Conservation (phyloP, 495 filamentous ascomycete genomes). For the Aspergillus bridgeri region DNA sequence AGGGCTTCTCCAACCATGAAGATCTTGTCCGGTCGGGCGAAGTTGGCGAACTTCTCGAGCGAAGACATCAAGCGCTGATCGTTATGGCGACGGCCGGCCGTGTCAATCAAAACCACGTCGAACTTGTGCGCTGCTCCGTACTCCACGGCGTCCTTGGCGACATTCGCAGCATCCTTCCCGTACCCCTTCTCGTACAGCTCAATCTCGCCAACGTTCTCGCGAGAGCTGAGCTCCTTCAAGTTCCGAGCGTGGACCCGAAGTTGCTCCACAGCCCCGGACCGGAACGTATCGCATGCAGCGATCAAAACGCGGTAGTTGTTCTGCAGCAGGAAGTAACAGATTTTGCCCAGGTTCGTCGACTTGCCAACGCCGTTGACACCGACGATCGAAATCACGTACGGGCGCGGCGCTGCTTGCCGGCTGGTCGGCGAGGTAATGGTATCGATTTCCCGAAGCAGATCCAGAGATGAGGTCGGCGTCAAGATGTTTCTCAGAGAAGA, state of each 20-base stretch:
- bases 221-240: slow-evolving; percentile 74
- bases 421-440: slow-evolving; percentile 61
- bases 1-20: slow-evolving; percentile 98
- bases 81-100: slow-evolving; percentile 91
- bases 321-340: slow-evolving; percentile 94
- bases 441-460: slow-evolving; percentile 90
- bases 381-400: slow-evolving; percentile 96
- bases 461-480: slow-evolving; percentile 90
- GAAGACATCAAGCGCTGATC: slow-evolving; percentile 92
- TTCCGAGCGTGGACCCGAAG: slow-evolving; percentile 91
- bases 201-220: slow-evolving; percentile 74
- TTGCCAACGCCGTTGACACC: slow-evolving; percentile 98
- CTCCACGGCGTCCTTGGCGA: slow-evolving; percentile 87
- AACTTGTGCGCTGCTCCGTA: slow-evolving; percentile 71
- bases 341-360: slow-evolving; percentile 93
- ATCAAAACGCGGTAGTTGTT: slow-evolving; percentile 96
- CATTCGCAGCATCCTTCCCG: slow-evolving; percentile 92
- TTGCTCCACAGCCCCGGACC: slow-evolving; percentile 95
- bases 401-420: slow-evolving; percentile 56
- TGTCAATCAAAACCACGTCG: slow-evolving; percentile 96
- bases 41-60: slow-evolving; percentile 93
- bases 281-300: slow-evolving; percentile 95
- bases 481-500: slow-evolving; percentile 89
- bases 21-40: slow-evolving; percentile 95
- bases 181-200: slow-evolving; percentile 96